Evolutionary conservation across 768 basidiomycete species (phyloP).

Genomic region (Sporobolomyces roseus): DNA sequence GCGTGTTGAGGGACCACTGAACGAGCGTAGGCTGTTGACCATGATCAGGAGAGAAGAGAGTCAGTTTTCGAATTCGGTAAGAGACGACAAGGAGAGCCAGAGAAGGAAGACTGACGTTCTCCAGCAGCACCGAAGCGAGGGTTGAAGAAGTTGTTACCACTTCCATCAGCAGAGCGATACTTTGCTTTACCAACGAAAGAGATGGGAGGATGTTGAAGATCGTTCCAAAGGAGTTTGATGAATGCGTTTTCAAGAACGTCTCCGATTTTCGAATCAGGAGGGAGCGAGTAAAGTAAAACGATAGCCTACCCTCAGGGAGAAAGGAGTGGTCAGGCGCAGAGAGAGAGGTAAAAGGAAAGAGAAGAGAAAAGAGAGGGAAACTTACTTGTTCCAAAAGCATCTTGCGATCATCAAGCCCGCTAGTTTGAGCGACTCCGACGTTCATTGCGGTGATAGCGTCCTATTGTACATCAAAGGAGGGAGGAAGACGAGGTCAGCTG

Average conservation of each 20-base stretch:
- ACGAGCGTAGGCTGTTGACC: slow-evolving; percentile 31
- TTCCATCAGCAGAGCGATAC: slow-evolving; percentile 70
- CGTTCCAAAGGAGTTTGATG: slow-evolving; percentile 51
- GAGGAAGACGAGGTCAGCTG: not conserved
- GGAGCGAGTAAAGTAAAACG: slow-evolving; percentile 13
- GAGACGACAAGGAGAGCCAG: not conserved
- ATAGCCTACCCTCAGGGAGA: no score
- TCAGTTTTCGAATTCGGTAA: no score
- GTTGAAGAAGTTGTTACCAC: slow-evolving; percentile 64
- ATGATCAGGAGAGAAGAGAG: not conserved
- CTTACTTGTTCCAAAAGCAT: slow-evolving; percentile 9
- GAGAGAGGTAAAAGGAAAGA: no score
- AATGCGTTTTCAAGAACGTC: not conserved
- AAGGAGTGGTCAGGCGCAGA: no score
- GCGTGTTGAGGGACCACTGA: slow-evolving; percentile 18
- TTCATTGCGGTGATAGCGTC: not conserved
- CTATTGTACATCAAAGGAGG: not conserved
- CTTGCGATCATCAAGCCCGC: not conserved
- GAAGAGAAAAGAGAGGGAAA: no score
- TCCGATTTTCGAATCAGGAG: slow-evolving; percentile 17
- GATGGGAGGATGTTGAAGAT: slow-evolving; percentile 55
- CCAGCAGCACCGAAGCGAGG: slow-evolving; percentile 75
- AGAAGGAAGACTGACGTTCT: slow-evolving; percentile 48
- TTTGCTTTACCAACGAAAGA: slow-evolving; percentile 22
- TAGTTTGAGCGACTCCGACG: not conserved